These are phyloP conservation scores for Neurospora tetrasperma DNA, from an alignment of 495 filamentous ascomycete species.

Conservation along the genomic window DNA sequence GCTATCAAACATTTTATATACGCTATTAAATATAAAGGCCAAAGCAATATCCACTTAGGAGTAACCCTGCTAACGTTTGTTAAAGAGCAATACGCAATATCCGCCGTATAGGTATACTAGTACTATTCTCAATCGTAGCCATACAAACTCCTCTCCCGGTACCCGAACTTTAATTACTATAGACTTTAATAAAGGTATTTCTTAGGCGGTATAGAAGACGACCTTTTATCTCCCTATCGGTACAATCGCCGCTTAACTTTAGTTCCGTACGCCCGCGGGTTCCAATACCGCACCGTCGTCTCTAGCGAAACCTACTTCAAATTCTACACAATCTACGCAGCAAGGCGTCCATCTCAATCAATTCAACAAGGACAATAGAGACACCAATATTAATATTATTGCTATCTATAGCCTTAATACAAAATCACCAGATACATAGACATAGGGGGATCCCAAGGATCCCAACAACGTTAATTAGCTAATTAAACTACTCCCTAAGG, in stretches of 20 bases:
- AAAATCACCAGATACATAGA: conserved; percentile 20
- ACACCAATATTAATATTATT: conserved; percentile 21
- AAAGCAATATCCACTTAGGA: not conserved
- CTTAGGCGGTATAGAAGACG: too few relatives aligned
- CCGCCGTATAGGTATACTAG: too few relatives aligned
- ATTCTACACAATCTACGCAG: not conserved
- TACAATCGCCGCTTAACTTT: not conserved
- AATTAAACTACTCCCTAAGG: conserved; percentile 15
- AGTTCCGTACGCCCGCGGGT: not conserved
- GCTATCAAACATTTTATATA: not conserved
- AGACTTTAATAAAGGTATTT: too few relatives aligned
- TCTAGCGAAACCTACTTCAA: not conserved
- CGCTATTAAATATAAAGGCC: not conserved
- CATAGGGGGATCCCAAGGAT: not conserved
- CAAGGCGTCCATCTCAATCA: not conserved
- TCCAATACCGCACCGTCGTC: not conserved
- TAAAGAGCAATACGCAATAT: too few relatives aligned
- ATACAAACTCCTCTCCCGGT: too few relatives aligned
- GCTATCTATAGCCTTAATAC: conserved; percentile 22
- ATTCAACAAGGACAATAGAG: not conserved
- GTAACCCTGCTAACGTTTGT: not conserved
- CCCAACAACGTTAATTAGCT: conserved; percentile 21
- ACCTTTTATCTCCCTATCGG: not conserved
- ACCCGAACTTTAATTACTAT: too few relatives aligned
- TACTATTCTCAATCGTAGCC: too few relatives aligned